Evolutionary conservation across 495 filamentous ascomycete species (phyloP).

Genomic region (Articulospora tetracladia): DNA sequence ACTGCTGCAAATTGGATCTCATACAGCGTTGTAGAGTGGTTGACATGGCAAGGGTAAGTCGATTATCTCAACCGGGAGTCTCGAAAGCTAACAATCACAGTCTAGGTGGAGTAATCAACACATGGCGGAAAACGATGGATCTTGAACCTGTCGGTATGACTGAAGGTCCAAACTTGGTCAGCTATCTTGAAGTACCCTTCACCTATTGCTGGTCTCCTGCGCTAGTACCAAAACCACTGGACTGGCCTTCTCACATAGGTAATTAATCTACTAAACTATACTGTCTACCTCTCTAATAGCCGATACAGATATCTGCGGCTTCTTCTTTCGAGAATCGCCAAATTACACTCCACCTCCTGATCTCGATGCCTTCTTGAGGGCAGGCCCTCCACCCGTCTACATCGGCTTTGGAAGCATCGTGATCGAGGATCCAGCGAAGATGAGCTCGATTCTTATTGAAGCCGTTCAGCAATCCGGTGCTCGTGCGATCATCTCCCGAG

Average conservation of each 20-base stretch:
- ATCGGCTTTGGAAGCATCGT: conserved; percentile 69
- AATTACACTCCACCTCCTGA: conserved; percentile 48
- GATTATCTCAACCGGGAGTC: neutral
- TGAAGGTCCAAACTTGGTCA: conserved; percentile 9
- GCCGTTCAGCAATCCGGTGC: conserved; percentile 46
- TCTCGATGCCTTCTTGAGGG: conserved; percentile 46
- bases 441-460: conserved; percentile 50
- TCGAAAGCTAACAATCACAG: neutral
- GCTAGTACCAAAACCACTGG: conserved; percentile 56
- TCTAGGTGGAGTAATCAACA: conserved; percentile 3
- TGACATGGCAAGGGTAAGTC: conserved; percentile 62
- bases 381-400: conserved; percentile 56
- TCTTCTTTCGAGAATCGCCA: conserved; percentile 53
- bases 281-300: neutral
- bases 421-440: conserved; percentile 50
- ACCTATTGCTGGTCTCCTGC: conserved; percentile 65
- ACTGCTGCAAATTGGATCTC: conserved; percentile 54
- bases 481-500: conserved; percentile 59
- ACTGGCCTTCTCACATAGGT: conserved; percentile 57
- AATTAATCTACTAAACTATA: conserved; percentile 5
- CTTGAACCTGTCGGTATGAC: conserved; percentile 41
- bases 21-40: conserved; percentile 57
- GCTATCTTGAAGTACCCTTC: conserved; percentile 49
- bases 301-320: conserved; percentile 50
- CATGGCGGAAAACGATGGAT: conserved; percentile 29